Evolutionary conservation across 1,284 basidiomycete species (phyloP).

Genomic region (Tilletiopsis washingtonensis): DNA sequence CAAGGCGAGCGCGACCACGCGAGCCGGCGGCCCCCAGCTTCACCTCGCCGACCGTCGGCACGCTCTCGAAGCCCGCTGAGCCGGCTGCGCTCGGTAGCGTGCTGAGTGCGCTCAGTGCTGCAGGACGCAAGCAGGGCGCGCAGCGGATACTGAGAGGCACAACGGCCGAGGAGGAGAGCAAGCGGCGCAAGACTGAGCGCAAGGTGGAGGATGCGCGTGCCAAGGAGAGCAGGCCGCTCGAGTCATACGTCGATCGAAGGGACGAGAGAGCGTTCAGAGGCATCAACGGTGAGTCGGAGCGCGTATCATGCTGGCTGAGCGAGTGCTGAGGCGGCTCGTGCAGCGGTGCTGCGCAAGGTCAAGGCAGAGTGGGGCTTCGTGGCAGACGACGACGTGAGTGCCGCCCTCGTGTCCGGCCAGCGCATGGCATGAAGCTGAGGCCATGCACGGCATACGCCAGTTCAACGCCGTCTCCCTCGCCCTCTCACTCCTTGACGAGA

Average conservation of each 20-base stretch:
- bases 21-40: background rate
- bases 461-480: slow-evolving; percentile 42
- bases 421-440: too few relatives aligned
- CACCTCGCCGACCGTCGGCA: slow-evolving; percentile 24
- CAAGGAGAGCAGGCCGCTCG: slow-evolving; percentile 14
- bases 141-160: slow-evolving; percentile 40
- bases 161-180: slow-evolving; percentile 34
- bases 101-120: slow-evolving; percentile 31
- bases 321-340: too few relatives aligned
- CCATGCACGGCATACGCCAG: too few relatives aligned
- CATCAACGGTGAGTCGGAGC: slow-evolving; percentile 37
- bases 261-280: slow-evolving; percentile 33
- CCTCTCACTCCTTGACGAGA: slow-evolving; percentile 38
- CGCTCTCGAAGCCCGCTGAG: slow-evolving; percentile 25
- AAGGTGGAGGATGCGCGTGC: slow-evolving; percentile 26
- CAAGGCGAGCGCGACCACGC: too few relatives aligned
- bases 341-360: slow-evolving; percentile 45
- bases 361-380: slow-evolving; percentile 42
- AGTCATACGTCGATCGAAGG: slow-evolving; percentile 19
- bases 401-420: too few relatives aligned
- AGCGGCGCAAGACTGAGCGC: slow-evolving; percentile 22
- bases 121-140: slow-evolving; percentile 37
- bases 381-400: slow-evolving; percentile 36
- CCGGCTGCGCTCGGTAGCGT: slow-evolving; percentile 36
- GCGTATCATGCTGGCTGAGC: too few relatives aligned